Base-by-base conservation (phyloP, 352 stramenopile genomes). In the Phytopythium helicoides region DNA sequence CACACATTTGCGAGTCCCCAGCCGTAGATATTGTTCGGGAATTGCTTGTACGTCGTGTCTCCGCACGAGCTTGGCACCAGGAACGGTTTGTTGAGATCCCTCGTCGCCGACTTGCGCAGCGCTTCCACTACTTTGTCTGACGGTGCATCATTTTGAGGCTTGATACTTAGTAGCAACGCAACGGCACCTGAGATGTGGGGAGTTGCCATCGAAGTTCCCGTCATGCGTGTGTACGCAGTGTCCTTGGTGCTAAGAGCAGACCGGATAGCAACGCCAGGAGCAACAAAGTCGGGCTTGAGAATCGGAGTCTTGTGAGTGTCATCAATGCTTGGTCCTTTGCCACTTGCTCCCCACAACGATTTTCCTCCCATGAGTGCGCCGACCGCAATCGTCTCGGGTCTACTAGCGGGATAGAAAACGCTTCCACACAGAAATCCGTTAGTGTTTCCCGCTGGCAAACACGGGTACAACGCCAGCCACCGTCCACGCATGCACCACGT, bases 21-120 rank as follows among this genome's bases (percentile, higher is more conserved):
- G 10, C 80, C 77, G 54, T 91, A 91, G 37, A 91, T 87, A 47
- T 91, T 91, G 60, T 91, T 91, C 1, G 80, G 80, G 21, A 75
- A 91, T 42, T 79, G 42, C 36, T 76, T 54, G 54, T 89, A 91
- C 2, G 63, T 71, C 11, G 73, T 89, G 34, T 83, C 81, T 3
- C 77, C 80, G 33, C 81, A 91, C 34, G 54, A 54, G 39, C 71
- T 86, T 4, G 76, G 77, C 19, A 91, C 77, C 23, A 91, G 56
- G 46, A 91, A 86, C 18, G 80, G 77, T 23, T 87, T 88, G 38
- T 64, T 66, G 16, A 91, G 47, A 25, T 67, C 64, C 15, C 76
- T 68, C 6, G 58, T 73, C 1, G 77, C 66, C 19, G 73, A 85
- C 1, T 55, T 34, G 3, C 67, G 56, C 14, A 89, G 47, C 45